These are phyloP conservation scores for Cyclotella kingstonii DNA, from an alignment of 108 stramenopile genomes.

Conservation along the genomic window DNA sequence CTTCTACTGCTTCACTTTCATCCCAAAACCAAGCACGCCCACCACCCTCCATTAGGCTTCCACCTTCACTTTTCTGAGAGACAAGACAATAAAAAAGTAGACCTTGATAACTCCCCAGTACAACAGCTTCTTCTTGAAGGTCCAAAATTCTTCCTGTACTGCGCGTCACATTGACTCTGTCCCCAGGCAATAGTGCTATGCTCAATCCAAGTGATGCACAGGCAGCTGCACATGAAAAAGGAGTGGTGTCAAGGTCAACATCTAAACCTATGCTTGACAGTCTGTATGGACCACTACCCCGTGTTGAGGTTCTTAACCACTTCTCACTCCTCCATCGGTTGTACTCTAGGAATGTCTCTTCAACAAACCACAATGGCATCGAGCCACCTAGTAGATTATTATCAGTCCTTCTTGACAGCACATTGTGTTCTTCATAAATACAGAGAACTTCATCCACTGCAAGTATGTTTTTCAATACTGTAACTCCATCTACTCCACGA, in stretches of 20 bases:
- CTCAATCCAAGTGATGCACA: slow-evolving; percentile 76
- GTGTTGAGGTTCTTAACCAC: slow-evolving; percentile 46
- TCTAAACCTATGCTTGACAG: slow-evolving; percentile 57
- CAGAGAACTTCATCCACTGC: slow-evolving; percentile 75
- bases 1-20: slow-evolving; percentile 84
- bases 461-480: slow-evolving; percentile 54
- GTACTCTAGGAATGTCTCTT: slow-evolving; percentile 71
- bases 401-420: no score
- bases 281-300: slow-evolving; percentile 67
- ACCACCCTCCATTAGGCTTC: slow-evolving; percentile 80
- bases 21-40: slow-evolving; percentile 82
- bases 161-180: slow-evolving; percentile 75
- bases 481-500: slow-evolving; percentile 65
- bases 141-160: slow-evolving; percentile 85
- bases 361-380: slow-evolving; percentile 73
- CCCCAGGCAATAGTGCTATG: slow-evolving; percentile 78
- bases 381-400: not conserved
- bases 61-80: slow-evolving; percentile 87
- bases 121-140: slow-evolving; percentile 84
- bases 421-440: slow-evolving; percentile 27
- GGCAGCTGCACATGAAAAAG: slow-evolving; percentile 75
- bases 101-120: slow-evolving; percentile 83
- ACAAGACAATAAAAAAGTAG: slow-evolving; percentile 82
- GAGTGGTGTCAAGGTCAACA: slow-evolving; percentile 79
- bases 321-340: slow-evolving; percentile 55